Evolutionary conservation across 495 filamentous ascomycete genomes (phyloP).

Genomic region (Stereocaulon alpinum): DNA sequence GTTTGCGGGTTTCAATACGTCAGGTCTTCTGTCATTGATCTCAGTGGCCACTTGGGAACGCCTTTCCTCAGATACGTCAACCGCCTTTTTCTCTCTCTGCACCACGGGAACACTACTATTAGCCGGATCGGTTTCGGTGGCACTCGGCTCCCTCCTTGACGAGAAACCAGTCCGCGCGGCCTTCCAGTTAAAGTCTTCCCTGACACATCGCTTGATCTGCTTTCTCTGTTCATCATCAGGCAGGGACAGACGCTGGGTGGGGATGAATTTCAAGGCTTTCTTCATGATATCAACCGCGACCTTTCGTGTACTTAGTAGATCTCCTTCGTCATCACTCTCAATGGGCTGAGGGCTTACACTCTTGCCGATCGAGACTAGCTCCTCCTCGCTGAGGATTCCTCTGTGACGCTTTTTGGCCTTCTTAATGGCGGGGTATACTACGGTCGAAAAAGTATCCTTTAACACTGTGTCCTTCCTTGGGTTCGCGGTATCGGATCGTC

Average conservation of each 20-base stretch:
- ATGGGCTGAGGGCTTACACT: neutral
- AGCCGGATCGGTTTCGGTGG: neutral
- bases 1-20: neutral
- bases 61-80: too few relatives aligned
- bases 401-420: slow-evolving; percentile 1
- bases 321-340: neutral
- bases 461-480: neutral
- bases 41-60: too few relatives aligned
- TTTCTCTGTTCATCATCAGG: neutral
- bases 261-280: neutral
- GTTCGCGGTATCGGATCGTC: too few relatives aligned
- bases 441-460: neutral
- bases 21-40: neutral
- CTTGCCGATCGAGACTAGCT: neutral
- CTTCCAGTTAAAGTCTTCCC: neutral
- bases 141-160: neutral
- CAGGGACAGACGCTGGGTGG: neutral
- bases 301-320: neutral
- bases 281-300: neutral
- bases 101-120: too few relatives aligned
- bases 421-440: neutral
- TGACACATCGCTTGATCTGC: slow-evolving; percentile 9
- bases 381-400: neutral
- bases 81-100: too few relatives aligned
- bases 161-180: neutral